phyloP scores from a whole-genome alignment of 306 rosid species.

The Vicia faba region DNA sequence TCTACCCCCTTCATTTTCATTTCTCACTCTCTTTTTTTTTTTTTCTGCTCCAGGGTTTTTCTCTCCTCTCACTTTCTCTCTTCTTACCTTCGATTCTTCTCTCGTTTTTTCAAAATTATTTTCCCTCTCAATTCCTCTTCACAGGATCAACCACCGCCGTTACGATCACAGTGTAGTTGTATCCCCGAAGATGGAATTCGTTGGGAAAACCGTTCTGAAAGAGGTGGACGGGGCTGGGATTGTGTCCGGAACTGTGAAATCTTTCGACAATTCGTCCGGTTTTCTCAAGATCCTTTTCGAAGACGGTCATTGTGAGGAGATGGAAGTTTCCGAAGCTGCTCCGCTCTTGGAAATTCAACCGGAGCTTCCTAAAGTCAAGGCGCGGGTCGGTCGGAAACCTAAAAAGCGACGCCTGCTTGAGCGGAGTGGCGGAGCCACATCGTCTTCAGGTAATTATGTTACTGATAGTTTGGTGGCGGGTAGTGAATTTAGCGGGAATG shows the following conservation, averaged over 20 bases:
- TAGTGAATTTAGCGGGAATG: slow-evolving; percentile 41
- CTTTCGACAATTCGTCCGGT: slow-evolving; percentile 65
- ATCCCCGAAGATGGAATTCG: slow-evolving; percentile 58
- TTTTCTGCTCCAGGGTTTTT: slow-evolving; percentile 26
- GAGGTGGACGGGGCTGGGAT: slow-evolving; percentile 54
- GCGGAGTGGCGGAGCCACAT: slow-evolving; percentile 29
- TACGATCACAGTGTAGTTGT: slow-evolving; percentile 24
- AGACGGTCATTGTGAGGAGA: slow-evolving; percentile 68
- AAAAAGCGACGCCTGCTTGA: slow-evolving; percentile 66
- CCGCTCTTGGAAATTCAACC: slow-evolving; percentile 43
- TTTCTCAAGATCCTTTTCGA: slow-evolving; percentile 61
- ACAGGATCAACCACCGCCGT: slow-evolving; percentile 44
- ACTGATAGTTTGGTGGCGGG: slow-evolving; percentile 41
- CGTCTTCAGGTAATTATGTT: slow-evolving; percentile 51
- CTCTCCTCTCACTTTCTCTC: slow-evolving; percentile 11
- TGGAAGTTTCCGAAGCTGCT: slow-evolving; percentile 55
- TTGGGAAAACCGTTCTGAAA: slow-evolving; percentile 67
- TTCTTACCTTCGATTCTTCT: background rate
- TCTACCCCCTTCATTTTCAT: slow-evolving; percentile 36
- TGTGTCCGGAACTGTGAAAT: slow-evolving; percentile 71
- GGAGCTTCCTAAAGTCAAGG: slow-evolving; percentile 36
- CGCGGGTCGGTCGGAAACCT: slow-evolving; percentile 64
- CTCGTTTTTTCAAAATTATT: background rate
- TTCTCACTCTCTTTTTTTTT: background rate
- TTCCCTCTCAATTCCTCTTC: slow-evolving; percentile 4